A percentile compares a stretch with the other conserved stretches of the same genome.
Evolutionary conservation across 805 yeast species (phyloP).

Genomic region (Cyberlindnera maclurae): DNA sequence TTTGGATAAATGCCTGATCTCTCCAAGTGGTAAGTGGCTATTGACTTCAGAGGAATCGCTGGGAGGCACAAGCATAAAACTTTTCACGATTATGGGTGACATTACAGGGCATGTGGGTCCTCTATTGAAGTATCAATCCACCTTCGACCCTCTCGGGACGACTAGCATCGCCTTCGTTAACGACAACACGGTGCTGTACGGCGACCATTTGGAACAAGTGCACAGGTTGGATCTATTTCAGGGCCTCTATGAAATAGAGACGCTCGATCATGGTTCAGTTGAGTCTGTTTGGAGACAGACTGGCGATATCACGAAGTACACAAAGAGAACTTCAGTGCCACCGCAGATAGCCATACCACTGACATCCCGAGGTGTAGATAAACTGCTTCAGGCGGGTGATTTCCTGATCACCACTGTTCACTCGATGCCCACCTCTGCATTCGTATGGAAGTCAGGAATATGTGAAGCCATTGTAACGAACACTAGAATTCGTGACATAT

Average conservation of each 20-base stretch:
- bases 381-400: background rate
- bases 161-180: constrained; percentile 6
- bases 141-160: constrained; percentile 9
- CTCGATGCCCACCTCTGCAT: constrained; percentile 14
- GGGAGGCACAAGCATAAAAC: constrained; percentile 2
- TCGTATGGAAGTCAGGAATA: constrained; percentile 8
- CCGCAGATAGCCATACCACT: constrained; percentile 6
- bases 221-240: constrained; percentile 4
- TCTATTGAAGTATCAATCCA: constrained; percentile 3
- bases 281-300: constrained; percentile 10
- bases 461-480: constrained; percentile 6
- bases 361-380: constrained; percentile 5
- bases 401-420: constrained; percentile 2
- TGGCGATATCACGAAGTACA: constrained; percentile 4
- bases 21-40: constrained; percentile 12
- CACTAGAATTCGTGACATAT: constrained; percentile 6
- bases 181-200: constrained; percentile 9
- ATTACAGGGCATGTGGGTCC: constrained; percentile 2
- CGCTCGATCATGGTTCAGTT: constrained; percentile 1
- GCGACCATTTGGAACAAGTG: constrained; percentile 13
- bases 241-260: constrained; percentile 4
- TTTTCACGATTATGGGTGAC: constrained; percentile 12
- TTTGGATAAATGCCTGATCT: constrained; percentile 1
- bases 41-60: constrained; percentile 4
- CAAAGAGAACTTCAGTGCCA: constrained; percentile 1